phyloP scores from a whole-genome alignment of 192 early-diverging fungal species.

The Linnemannia zychae region DNA sequence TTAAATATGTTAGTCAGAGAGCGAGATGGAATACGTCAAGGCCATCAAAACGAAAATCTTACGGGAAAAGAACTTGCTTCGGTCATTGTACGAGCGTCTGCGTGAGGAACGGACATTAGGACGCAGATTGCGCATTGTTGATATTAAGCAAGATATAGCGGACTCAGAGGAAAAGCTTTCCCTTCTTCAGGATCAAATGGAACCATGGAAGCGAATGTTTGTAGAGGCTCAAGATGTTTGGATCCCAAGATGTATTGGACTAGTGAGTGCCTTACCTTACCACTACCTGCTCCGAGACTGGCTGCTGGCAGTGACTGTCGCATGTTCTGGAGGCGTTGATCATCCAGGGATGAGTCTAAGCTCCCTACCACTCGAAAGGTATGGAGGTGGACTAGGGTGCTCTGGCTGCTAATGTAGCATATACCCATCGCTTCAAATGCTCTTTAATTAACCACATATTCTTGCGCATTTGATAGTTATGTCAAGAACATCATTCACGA shows the following conservation, averaged over 20 bases:
- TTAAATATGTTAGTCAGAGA: conserved; percentile 31
- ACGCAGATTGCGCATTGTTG: conserved; percentile 6
- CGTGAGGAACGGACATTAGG: conserved; percentile 44
- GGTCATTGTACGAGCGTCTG: conserved; percentile 13
- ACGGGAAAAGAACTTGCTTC: conserved; percentile 17
- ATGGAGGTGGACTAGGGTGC: background rate
- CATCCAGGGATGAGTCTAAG: conserved; percentile 46
- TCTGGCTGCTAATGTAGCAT: background rate
- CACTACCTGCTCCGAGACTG: conserved; percentile 83
- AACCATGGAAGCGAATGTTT: conserved; percentile 67
- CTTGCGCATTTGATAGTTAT: conserved; percentile 55
- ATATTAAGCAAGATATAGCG: conserved; percentile 39
- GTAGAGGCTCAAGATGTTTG: conserved; percentile 74
- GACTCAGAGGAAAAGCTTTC: conserved; percentile 79
- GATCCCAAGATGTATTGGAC: conserved; percentile 75
- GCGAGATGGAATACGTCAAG: conserved; percentile 48
- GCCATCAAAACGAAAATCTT: conserved; percentile 41
- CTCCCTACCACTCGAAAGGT: conserved; percentile 71
- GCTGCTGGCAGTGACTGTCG: conserved; percentile 72
- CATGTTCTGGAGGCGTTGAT: conserved; percentile 67
- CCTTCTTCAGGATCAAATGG: conserved; percentile 73
- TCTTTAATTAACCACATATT: background rate
- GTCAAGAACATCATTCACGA: conserved; percentile 80
- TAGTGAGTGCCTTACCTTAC: conserved; percentile 81
- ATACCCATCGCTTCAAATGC: background rate